Percentiles rank a stretch among this genome's conserved stretches.
These are phyloP conservation scores for Leucocoprinus leucothites DNA, from an alignment of 768 basidiomycete genomes.

Conservation along the genomic window DNA sequence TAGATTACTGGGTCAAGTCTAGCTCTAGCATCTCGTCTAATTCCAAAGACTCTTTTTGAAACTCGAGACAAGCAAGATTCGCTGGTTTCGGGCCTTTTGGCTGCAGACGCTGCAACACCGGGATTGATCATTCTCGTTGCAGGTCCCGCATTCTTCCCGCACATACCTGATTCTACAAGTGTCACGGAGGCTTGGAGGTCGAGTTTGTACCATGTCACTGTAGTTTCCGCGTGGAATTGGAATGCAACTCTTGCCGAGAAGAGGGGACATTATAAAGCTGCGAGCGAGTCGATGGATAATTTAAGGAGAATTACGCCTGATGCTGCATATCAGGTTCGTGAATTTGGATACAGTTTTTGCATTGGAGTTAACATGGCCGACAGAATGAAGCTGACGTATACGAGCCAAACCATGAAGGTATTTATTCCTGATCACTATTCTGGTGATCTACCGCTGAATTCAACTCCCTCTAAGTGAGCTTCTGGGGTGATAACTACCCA, in stretches of 20 bases:
- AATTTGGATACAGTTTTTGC: neutral
- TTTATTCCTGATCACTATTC: neutral
- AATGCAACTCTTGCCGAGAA: constrained; percentile 39
- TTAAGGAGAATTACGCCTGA: constrained; percentile 40
- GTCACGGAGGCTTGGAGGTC: constrained; percentile 42
- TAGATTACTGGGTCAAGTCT: constrained; percentile 32
- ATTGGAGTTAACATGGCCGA: neutral
- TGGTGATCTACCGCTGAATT: neutral
- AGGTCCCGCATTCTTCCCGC: constrained; percentile 33
- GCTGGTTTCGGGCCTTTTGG: constrained; percentile 34
- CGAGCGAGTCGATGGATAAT: constrained; percentile 35
- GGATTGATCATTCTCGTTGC: constrained; percentile 40
- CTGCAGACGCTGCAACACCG: constrained; percentile 32
- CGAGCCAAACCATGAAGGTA: constrained; percentile 43
- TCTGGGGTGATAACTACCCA: constrained; percentile 43
- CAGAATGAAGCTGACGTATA: constrained; percentile 50
- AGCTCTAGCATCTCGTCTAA: constrained; percentile 42
- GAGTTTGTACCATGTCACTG: constrained; percentile 44
- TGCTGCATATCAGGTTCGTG: constrained; percentile 42
- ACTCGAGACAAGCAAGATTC: constrained; percentile 25
- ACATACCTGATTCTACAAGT: constrained; percentile 33
- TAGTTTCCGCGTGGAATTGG: constrained; percentile 42
- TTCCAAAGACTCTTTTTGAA: constrained; percentile 36
- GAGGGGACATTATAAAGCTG: constrained; percentile 26
- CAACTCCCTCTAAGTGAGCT: constrained; percentile 24